Evolutionary conservation across 192 early-diverging fungal genomes (phyloP).

Genomic region (Podila minutissima): DNA sequence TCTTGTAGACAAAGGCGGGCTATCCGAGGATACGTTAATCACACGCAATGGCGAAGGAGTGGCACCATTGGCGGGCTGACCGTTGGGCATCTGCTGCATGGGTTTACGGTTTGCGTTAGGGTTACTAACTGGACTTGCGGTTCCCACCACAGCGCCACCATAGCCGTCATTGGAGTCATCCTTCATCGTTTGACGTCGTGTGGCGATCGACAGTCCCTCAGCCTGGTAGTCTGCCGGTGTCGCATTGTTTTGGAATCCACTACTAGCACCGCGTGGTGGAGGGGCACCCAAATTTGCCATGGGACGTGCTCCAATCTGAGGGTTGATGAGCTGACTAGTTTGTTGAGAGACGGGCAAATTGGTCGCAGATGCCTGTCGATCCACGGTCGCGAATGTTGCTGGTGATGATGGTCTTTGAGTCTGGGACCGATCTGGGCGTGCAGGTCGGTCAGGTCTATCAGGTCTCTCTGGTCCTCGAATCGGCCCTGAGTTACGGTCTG

Average conservation of each 20-base stretch:
- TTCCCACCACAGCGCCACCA: slow-evolving; percentile 12
- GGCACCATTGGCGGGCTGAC: neutral
- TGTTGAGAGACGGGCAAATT: slow-evolving; percentile 9
- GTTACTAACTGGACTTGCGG: slow-evolving; percentile 1
- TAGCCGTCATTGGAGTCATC: slow-evolving; percentile 7
- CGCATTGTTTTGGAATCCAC: slow-evolving; percentile 5
- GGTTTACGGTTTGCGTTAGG: slow-evolving; percentile 12
- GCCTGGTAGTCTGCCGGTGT: slow-evolving; percentile 10
- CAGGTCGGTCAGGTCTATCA: slow-evolving; percentile 30
- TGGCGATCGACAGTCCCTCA: slow-evolving; percentile 18
- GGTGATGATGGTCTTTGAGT: slow-evolving; percentile 31
- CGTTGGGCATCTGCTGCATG: slow-evolving; percentile 7
- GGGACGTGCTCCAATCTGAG: slow-evolving; percentile 24
- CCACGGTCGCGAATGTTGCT: slow-evolving; percentile 11
- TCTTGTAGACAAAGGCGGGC: neutral
- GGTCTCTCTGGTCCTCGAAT: slow-evolving; percentile 12
- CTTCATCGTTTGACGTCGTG: slow-evolving; percentile 20
- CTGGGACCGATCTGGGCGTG: slow-evolving; percentile 9
- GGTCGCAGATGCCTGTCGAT: neutral
- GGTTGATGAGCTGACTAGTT: slow-evolving; percentile 4
- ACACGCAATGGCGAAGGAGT: slow-evolving; percentile 7
- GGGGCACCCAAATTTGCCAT: slow-evolving; percentile 9
- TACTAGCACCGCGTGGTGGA: slow-evolving; percentile 11
- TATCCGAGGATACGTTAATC: slow-evolving; percentile 12
- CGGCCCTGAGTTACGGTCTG: slow-evolving; percentile 10